These are phyloP conservation scores for Russula sp. DNA, from an alignment of 768 basidiomycete species.

Conservation along the genomic window DNA sequence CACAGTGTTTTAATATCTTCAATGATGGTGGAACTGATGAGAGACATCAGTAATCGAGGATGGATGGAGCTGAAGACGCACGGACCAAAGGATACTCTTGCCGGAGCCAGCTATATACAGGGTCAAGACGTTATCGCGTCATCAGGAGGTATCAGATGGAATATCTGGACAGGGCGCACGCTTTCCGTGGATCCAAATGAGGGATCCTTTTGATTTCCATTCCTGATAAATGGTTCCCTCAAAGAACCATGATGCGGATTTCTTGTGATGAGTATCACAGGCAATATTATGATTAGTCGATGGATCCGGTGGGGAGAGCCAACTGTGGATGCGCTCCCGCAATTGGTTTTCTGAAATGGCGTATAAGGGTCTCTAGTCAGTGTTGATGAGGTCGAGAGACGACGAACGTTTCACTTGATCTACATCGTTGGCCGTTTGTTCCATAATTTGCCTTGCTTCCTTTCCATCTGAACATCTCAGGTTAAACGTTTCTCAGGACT, in stretches of 20 bases:
- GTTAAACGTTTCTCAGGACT: neutral
- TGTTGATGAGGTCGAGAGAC: neutral
- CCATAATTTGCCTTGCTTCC: neutral
- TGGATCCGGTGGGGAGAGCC: slow-evolving; percentile 4
- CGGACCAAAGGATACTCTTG: neutral
- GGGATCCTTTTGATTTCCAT: neutral
- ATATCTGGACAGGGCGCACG: neutral
- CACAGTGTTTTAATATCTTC: neutral
- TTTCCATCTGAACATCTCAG: neutral
- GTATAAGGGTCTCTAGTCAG: neutral
- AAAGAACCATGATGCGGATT: neutral
- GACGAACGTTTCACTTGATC: slow-evolving; percentile 1
- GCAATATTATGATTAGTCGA: neutral
- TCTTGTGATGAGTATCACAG: neutral
- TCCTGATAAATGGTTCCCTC: neutral
- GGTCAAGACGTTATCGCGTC: neutral
- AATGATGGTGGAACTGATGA: neutral
- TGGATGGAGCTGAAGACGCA: neutral
- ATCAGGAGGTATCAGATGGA: neutral
- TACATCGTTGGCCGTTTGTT: neutral
- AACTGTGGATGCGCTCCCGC: neutral
- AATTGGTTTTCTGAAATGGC: neutral
- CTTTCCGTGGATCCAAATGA: slow-evolving; percentile 6
- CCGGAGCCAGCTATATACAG: neutral
- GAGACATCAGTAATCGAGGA: neutral